These are phyloP conservation scores for Miscanthus lutarioriparius DNA, from an alignment of 176 grass and related monocot species.

Conservation along the genomic window DNA sequence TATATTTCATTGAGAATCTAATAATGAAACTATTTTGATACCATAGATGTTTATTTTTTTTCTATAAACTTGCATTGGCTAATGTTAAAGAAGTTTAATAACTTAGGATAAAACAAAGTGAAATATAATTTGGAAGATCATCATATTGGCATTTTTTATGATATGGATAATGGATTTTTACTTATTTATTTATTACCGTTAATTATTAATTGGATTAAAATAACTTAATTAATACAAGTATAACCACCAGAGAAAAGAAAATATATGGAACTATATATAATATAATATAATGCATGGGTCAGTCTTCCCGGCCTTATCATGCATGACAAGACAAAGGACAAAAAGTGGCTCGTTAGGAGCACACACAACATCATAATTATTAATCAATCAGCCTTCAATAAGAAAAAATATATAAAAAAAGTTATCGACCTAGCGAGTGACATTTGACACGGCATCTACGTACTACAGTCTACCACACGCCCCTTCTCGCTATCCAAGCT, in stretches of 20 bases:
- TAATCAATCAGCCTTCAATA: not conserved
- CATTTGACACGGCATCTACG: slow-evolving; percentile 28
- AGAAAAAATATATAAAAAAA: too few relatives aligned
- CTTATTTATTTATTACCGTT: too few relatives aligned
- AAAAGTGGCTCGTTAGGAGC: not conserved
- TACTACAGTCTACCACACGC: too few relatives aligned
- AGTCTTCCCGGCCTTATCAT: not conserved
- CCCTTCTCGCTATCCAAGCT: not conserved
- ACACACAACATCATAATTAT: not conserved
- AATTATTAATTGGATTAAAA: not conserved
- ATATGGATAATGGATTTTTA: not conserved
- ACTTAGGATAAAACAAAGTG: not conserved
- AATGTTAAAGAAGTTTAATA: not conserved
- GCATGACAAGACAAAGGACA: not conserved
- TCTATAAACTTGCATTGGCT: not conserved
- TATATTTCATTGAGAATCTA: not conserved
- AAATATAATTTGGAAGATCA: not conserved
- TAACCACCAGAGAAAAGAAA: not conserved
- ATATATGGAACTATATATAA: not conserved
- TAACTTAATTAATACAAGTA: not conserved
- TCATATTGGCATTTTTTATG: not conserved
- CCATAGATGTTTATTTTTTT: not conserved
- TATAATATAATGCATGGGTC: not conserved
- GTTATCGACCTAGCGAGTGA: slow-evolving; percentile 32
- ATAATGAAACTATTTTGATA: not conserved